Evolutionary conservation across 805 yeast genomes (phyloP), one percentile per base, ranked within the genome.

Genomic region (Kazachstania martiniae): DNA sequence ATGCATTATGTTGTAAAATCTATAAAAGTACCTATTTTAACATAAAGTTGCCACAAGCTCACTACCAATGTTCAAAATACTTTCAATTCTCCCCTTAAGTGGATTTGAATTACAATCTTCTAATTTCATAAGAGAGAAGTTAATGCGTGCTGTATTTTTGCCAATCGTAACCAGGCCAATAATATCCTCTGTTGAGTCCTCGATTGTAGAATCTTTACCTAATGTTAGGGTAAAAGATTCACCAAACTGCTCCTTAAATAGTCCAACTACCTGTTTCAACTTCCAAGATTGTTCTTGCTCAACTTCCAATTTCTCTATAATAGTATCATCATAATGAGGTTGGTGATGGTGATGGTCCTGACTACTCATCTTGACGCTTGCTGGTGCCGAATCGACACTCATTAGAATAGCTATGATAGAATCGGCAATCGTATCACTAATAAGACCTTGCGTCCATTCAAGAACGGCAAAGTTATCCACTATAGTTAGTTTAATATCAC

Each of bases 371-470:
- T 89, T 91, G 18, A 91, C 94, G 5, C 96, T 84, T 2, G 95
- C 94, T 8, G 95, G 95, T 0, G 95, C 77, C 0, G 95, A 78
- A 53, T 91, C 98, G 26, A 89, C 91, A 28, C 94, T 83, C 58
- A 89, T 69, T 21, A 91, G 57, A 24, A 91, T 85, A 0, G 96
- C 95, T 37, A 91, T 72, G 1, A 86, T 81, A 12, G 95, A 78
- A 50, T 91, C 99, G 0, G 98, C 98, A 40, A 91, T 72, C 0
- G 95, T 79, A 49, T 91, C 98, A 39, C 82, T 87, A 61, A 86
- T 73, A 35, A 83, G 64, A 37, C 86, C 87, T 44, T 93, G 89
- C 12, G 75, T 72, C 98, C 98, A 91, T 54, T 84, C 93, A 10
- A 89, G 76, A 0, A 79, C 68, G 5, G 82, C 76, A 8, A 68